A percentile compares a stretch with the other conserved stretches of the same genome.
Conservation (phyloP, 2,329 filamentous ascomycete genomes). For the Stromatinia cepivora region DNA sequence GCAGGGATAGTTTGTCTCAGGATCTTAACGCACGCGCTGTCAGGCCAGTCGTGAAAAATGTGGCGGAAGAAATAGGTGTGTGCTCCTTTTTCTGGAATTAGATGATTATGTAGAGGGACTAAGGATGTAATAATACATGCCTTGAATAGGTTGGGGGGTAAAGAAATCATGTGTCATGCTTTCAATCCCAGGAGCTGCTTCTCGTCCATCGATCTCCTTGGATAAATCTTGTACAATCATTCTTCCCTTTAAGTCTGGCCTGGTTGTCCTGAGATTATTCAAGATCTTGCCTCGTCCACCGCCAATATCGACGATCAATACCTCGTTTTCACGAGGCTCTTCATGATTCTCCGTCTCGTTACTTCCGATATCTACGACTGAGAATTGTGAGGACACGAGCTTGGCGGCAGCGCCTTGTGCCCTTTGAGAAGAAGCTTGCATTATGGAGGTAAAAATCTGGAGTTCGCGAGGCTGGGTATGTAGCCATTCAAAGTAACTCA, state of each 20-base stretch:
- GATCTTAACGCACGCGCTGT: constrained; percentile 38
- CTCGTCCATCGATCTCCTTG: constrained; percentile 25
- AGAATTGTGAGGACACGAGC: background rate
- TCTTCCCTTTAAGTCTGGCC: constrained; percentile 23
- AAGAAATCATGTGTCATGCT: constrained; percentile 42
- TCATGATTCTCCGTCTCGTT: background rate
- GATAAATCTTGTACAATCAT: constrained; percentile 33
- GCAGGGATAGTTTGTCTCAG: constrained; percentile 35
- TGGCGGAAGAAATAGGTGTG: constrained; percentile 41
- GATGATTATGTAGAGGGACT: background rate
- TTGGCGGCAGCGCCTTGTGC: background rate
- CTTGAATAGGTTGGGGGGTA: constrained; percentile 39
- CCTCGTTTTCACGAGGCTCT: background rate
- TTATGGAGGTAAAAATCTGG: background rate
- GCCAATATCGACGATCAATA: constrained; percentile 24
- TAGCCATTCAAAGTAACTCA: constrained; percentile 6
- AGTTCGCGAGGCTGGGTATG: constrained; percentile 9
- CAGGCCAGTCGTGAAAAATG: constrained; percentile 43
- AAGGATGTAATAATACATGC: background rate
- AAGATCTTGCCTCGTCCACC: constrained; percentile 23
- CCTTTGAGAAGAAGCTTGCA: constrained; percentile 13
- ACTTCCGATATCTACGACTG: background rate
- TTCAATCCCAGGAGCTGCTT: constrained; percentile 12
- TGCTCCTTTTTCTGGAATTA: constrained; percentile 23
- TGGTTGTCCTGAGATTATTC: constrained; percentile 19